These are phyloP conservation scores for Mesembryanthemum crystallinum DNA, from an alignment of 148 eudicot species.

Conservation along the genomic window DNA sequence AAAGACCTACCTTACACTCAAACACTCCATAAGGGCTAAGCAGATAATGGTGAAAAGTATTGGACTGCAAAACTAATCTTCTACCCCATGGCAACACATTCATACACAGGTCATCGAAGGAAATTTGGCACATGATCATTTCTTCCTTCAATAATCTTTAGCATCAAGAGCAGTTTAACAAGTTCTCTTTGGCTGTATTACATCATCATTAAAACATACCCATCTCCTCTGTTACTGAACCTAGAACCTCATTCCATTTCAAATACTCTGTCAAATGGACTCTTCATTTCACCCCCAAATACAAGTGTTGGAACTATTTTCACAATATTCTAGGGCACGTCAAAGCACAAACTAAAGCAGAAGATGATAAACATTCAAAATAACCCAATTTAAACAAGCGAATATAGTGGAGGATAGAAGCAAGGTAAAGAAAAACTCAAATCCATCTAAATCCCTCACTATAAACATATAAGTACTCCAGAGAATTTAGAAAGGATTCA, in stretches of 20 bases:
- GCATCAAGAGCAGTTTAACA: neutral
- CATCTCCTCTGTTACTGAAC: neutral
- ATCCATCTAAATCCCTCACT: no score
- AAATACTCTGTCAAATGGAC: neutral
- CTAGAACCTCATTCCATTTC: neutral
- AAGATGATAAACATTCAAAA: neutral
- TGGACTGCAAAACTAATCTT: neutral
- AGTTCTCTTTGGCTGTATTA: neutral
- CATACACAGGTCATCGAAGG: neutral
- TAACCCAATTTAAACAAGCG: no score
- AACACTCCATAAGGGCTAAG: neutral
- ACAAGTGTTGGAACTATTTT: neutral
- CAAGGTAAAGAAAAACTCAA: no score
- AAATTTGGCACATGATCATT: neutral
- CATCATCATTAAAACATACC: neutral
- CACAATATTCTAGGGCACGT: neutral
- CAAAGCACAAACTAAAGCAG: neutral
- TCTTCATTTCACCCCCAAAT: neutral
- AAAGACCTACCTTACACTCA: no score
- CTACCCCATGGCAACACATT: neutral
- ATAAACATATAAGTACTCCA: no score
- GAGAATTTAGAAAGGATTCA: no score
- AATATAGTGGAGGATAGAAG: no score
- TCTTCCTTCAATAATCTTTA: neutral
- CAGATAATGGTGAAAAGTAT: neutral